Conservation (phyloP, 2,329 filamentous ascomycete species). For the Fusarium subtropicale region DNA sequence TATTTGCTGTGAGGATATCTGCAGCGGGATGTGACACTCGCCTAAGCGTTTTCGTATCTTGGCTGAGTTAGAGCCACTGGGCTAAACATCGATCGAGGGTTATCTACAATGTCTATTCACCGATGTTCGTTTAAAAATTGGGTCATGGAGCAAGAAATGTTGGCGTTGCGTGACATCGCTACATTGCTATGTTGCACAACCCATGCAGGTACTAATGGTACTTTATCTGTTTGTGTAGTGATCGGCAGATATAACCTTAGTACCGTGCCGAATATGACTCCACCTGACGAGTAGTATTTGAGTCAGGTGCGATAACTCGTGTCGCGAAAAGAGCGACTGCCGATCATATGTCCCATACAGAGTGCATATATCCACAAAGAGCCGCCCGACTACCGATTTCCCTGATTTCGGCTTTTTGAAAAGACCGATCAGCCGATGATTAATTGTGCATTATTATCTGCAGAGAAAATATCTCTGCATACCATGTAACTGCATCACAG, state of each 20-base stretch:
- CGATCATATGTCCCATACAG: background rate
- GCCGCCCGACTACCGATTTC: slow-evolving; percentile 28
- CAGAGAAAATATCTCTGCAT: background rate
- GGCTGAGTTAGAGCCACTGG: background rate
- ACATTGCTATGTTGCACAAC: background rate
- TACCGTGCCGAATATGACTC: background rate
- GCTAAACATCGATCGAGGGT: background rate
- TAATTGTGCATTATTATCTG: background rate
- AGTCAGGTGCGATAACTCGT: slow-evolving; percentile 9
- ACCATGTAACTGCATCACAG: background rate
- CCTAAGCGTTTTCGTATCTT: background rate
- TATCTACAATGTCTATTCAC: background rate
- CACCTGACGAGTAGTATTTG: background rate
- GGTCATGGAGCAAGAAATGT: background rate
- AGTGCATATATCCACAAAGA: background rate
- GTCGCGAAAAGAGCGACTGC: slow-evolving; percentile 15
- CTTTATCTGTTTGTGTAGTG: background rate
- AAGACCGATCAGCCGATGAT: background rate
- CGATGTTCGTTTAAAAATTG: background rate
- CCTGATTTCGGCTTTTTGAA: background rate
- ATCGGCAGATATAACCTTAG: slow-evolving; percentile 14
- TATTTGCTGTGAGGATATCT: background rate
- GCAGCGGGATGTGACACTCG: background rate
- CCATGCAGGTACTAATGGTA: background rate
- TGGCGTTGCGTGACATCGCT: background rate